A percentile compares a stretch with the other conserved stretches of the same genome.
These are phyloP conservation scores for Phytophthora gonapodyides DNA, from an alignment of 352 stramenopile species.

Conservation along the genomic window DNA sequence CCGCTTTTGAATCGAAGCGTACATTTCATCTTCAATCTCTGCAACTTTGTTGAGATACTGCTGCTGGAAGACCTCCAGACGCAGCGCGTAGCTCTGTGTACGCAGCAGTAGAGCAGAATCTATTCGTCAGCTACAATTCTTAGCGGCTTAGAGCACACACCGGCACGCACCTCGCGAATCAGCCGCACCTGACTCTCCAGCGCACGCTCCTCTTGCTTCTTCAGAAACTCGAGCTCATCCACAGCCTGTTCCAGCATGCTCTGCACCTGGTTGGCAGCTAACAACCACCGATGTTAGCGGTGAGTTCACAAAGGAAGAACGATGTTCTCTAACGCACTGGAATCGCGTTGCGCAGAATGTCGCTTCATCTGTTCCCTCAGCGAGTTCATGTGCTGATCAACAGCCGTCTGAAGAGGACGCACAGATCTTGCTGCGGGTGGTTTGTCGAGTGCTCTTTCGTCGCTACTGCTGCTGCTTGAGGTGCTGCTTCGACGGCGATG, in stretches of 20 bases:
- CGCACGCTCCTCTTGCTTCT: slow-evolving; percentile 53
- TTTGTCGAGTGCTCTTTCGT: background rate
- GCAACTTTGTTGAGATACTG: slow-evolving; percentile 60
- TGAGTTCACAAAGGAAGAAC: too few species aligned
- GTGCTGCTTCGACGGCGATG: background rate
- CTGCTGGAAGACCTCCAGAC: slow-evolving; percentile 65
- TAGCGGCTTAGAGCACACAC: too few species aligned
- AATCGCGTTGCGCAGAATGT: slow-evolving; percentile 45
- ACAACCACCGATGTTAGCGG: background rate
- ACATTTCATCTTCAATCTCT: slow-evolving; percentile 60
- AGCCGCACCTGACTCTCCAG: slow-evolving; percentile 51
- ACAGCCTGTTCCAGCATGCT: slow-evolving; percentile 53
- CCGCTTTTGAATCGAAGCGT: slow-evolving; percentile 50
- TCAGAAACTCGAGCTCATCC: slow-evolving; percentile 58
- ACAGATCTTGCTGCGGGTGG: background rate
- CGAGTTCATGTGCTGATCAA: slow-evolving; percentile 52
- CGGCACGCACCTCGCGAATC: slow-evolving; percentile 50
- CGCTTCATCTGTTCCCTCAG: slow-evolving; percentile 57
- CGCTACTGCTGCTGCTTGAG: slow-evolving; percentile 18
- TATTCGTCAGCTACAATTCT: background rate
- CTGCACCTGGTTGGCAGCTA: slow-evolving; percentile 53
- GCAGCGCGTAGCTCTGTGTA: slow-evolving; percentile 53
- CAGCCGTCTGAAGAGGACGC: slow-evolving; percentile 36
- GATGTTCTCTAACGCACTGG: too few species aligned
- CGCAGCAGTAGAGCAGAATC: background rate